phyloP scores from a whole-genome alignment of 2,329 filamentous ascomycete species.

The Trichoderma sp. region DNA sequence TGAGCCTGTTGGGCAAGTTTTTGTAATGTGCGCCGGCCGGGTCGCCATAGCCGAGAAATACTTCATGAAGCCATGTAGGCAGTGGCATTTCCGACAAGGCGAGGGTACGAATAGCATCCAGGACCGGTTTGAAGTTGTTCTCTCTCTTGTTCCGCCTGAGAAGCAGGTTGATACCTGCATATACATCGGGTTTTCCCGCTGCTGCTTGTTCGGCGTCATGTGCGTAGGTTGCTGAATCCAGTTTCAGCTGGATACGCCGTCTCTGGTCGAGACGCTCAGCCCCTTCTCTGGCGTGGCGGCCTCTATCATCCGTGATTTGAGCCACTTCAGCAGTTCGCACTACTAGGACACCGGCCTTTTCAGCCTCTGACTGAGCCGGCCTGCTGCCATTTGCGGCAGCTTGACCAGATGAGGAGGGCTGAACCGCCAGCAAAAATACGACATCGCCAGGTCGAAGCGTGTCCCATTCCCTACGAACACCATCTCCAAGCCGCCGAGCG shows the following conservation, averaged over 20 bases:
- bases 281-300: slow-evolving; percentile 64
- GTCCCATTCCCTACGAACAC: slow-evolving; percentile 84
- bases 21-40: slow-evolving; percentile 84
- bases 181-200: slow-evolving; percentile 71
- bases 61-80: slow-evolving; percentile 90
- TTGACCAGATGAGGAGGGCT: slow-evolving; percentile 52
- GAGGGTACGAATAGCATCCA: slow-evolving; percentile 86
- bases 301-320: slow-evolving; percentile 82
- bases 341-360: slow-evolving; percentile 64
- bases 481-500: slow-evolving; percentile 71
- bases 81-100: slow-evolving; percentile 81
- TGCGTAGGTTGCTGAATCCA: slow-evolving; percentile 77
- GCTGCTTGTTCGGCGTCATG: slow-evolving; percentile 65
- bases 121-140: slow-evolving; percentile 94
- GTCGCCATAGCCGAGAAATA: slow-evolving; percentile 96
- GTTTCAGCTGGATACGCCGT: slow-evolving; percentile 71
- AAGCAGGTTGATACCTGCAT: slow-evolving; percentile 80
- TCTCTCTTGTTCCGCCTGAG: slow-evolving; percentile 80
- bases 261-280: slow-evolving; percentile 61
- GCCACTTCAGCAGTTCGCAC: slow-evolving; percentile 83
- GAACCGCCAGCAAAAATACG: slow-evolving; percentile 78
- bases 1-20: slow-evolving; percentile 71
- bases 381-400: slow-evolving; percentile 49
- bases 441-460: slow-evolving; percentile 81
- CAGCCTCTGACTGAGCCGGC: slow-evolving; percentile 43